These are phyloP conservation scores for Pseudogymnoascus sp. DNA, from an alignment of 2,329 filamentous ascomycete species.

Conservation along the genomic window DNA sequence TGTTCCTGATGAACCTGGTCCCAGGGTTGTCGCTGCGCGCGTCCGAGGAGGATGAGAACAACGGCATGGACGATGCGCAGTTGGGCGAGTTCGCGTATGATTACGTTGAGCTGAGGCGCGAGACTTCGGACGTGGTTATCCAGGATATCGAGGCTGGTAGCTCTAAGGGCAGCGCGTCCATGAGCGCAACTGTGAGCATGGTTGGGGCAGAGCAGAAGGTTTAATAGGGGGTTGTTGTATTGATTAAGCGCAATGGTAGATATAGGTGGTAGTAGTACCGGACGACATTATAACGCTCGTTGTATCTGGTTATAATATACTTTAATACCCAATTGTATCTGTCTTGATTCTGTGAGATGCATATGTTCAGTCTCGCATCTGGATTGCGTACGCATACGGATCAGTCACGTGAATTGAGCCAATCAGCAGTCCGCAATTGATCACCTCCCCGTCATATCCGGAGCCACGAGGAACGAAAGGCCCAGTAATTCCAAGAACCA, in stretches of 20 bases:
- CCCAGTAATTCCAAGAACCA: background rate
- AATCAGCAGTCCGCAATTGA: background rate
- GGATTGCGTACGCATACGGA: background rate
- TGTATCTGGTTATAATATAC: background rate
- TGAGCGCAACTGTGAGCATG: background rate
- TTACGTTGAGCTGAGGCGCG: constrained; percentile 37
- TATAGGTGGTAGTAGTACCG: background rate
- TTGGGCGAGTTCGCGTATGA: constrained; percentile 95
- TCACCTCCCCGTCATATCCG: background rate
- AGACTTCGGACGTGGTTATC: background rate
- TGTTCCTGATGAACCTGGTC: constrained; percentile 71
- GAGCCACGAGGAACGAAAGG: background rate
- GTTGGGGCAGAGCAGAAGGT: background rate
- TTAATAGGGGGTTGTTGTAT: background rate
- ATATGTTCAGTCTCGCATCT: background rate
- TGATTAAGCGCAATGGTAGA: background rate
- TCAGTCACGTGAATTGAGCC: background rate
- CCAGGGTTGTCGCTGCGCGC: constrained; percentile 68
- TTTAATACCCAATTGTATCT: background rate
- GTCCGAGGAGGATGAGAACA: constrained; percentile 67
- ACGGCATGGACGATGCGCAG: constrained; percentile 82
- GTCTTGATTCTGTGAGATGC: background rate
- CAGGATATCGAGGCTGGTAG: background rate
- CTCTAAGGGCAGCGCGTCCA: background rate
- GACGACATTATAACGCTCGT: background rate